Percentiles rank a stretch among this genome's conserved stretches.
phyloP scores from a whole-genome alignment of 2,329 filamentous ascomycete genomes.

The Phialocephala sp. region DNA sequence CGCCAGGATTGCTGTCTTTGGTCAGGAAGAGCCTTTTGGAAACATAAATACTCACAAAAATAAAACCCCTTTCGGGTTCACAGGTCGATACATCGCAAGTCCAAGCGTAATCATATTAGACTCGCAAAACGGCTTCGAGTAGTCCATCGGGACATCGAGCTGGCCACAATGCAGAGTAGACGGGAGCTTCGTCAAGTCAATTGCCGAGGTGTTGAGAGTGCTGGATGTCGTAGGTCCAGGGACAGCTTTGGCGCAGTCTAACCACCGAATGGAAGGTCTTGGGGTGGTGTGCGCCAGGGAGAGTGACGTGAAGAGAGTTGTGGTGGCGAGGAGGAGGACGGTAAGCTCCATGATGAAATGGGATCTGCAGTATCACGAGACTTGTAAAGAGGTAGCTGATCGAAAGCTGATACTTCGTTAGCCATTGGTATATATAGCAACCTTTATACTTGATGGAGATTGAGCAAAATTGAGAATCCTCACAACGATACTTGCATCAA shows the following conservation, averaged over 20 bases:
- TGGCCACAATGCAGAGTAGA: conserved; percentile 23
- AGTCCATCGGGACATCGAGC: conserved; percentile 31
- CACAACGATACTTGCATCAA: neutral
- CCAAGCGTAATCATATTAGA: conserved; percentile 27
- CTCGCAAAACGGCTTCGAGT: conserved; percentile 21
- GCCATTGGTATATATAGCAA: neutral
- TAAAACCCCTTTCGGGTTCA: conserved; percentile 20
- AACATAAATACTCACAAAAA: conserved; percentile 20
- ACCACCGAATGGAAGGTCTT: neutral
- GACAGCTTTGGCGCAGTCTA: conserved; percentile 6
- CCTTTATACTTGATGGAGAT: neutral
- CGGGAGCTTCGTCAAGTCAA: conserved; percentile 24
- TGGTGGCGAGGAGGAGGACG: neutral
- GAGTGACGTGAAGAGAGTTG: neutral
- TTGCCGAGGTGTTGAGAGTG: neutral
- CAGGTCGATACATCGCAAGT: conserved; percentile 23
- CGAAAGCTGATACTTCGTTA: neutral
- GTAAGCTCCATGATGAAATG: neutral
- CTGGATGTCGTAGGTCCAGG: neutral
- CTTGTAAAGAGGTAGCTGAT: neutral
- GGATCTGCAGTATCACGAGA: neutral
- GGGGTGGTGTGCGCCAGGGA: neutral
- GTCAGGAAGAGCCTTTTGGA: neutral
- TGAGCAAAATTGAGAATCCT: neutral
- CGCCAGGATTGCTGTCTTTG: conserved; percentile 21